Evolutionary conservation across 768 basidiomycete genomes (phyloP).

Genomic region (Multifurca ochricompacta): DNA sequence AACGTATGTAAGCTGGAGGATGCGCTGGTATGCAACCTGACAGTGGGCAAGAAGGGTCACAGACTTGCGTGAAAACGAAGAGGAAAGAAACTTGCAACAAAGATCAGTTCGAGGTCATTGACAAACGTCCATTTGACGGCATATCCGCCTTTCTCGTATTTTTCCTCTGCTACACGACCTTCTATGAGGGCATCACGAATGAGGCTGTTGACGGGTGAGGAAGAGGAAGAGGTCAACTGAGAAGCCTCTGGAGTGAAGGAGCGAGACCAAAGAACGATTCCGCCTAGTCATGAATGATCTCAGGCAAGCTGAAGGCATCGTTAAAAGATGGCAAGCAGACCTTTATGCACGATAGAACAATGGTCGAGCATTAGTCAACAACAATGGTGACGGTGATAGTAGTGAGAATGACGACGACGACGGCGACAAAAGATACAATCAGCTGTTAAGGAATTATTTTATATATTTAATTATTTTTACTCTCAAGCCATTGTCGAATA

Average conservation of each 20-base stretch:
- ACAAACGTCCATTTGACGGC: conserved; percentile 91
- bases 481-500: conserved; percentile 77
- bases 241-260: conserved; percentile 88
- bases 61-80: not conserved
- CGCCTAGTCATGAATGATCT: conserved; percentile 43
- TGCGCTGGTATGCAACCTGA: conserved; percentile 93
- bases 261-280: conserved; percentile 88
- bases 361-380: conserved; percentile 97
- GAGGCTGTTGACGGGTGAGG: conserved; percentile 82
- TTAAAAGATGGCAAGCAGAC: conserved; percentile 30
- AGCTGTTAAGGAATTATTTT: not conserved
- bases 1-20: conserved; percentile 90
- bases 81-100: conserved; percentile 59
- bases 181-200: conserved; percentile 90
- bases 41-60: not conserved
- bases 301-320: not conserved
- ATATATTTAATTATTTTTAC: conserved; percentile 23
- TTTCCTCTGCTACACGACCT: conserved; percentile 71
- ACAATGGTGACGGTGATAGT: too few species aligned
- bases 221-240: conserved; percentile 55
- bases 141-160: conserved; percentile 91
- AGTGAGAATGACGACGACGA: not conserved
- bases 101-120: conserved; percentile 93
- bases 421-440: too few species aligned
- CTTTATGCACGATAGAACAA: conserved; percentile 93